Evolutionary conservation across 2,329 filamentous ascomycete genomes (phyloP).

Genomic region (Arachnopeziza araneosa): DNA sequence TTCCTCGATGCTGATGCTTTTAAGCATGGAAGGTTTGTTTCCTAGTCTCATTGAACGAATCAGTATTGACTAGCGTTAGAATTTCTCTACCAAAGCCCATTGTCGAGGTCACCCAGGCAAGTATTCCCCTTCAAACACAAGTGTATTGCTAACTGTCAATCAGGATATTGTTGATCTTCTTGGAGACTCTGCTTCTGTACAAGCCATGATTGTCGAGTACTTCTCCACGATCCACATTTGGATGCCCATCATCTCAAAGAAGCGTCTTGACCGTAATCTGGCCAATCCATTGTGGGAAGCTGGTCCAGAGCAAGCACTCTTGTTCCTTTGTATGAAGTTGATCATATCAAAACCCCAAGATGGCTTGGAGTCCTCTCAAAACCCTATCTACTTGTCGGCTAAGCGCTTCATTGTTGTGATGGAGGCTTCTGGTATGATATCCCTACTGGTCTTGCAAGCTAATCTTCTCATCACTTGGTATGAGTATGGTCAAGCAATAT

Average conservation of each 20-base stretch:
- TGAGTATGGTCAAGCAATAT: conserved; percentile 44
- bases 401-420: conserved; percentile 38
- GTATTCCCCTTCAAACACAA: conserved; percentile 25
- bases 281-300: conserved; percentile 38
- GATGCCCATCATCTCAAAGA: conserved; percentile 44
- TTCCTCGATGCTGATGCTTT: conserved; percentile 41
- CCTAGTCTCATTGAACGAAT: background rate
- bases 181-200: conserved; percentile 34
- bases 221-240: conserved; percentile 41
- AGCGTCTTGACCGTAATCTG: conserved; percentile 36
- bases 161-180: conserved; percentile 38
- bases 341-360: conserved; percentile 34
- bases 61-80: conserved; percentile 12
- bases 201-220: conserved; percentile 36
- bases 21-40: conserved; percentile 29
- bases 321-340: conserved; percentile 46
- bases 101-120: conserved; percentile 27
- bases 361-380: conserved; percentile 32
- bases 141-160: background rate
- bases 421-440: conserved; percentile 38
- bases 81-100: conserved; percentile 35
- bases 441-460: conserved; percentile 40
- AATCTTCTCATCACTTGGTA: conserved; percentile 42
- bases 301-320: conserved; percentile 40
- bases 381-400: conserved; percentile 37